A percentile compares a stretch with the other conserved stretches of the same genome.
These are phyloP conservation scores for Rhodotorula sp. DNA, from an alignment of 1,284 basidiomycete genomes.

Conservation along the genomic window DNA sequence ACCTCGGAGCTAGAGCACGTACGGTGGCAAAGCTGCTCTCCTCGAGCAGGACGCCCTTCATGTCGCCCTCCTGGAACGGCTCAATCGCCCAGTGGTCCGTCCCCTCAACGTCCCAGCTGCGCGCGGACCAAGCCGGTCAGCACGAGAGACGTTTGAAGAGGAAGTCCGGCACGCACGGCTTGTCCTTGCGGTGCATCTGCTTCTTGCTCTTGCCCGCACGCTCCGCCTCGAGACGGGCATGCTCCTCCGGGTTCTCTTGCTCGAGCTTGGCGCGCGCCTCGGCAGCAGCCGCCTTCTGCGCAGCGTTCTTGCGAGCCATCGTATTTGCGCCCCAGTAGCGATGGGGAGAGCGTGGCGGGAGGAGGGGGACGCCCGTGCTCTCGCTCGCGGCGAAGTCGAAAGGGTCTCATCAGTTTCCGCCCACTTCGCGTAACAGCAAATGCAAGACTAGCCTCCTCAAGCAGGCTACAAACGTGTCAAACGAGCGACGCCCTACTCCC, in stretches of 20 bases:
- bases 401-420: neutral
- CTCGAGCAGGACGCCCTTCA: conserved; percentile 85
- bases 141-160: neutral
- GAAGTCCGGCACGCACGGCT: conserved; percentile 65
- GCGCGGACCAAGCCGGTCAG: neutral
- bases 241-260: conserved; percentile 25
- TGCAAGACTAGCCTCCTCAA: neutral
- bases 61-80: conserved; percentile 61
- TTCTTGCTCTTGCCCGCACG: conserved; percentile 57
- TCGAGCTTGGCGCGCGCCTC: conserved; percentile 23
- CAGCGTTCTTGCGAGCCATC: conserved; percentile 43
- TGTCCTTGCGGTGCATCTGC: conserved; percentile 85
- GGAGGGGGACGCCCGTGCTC: neutral
- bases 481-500: neutral
- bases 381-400: neutral
- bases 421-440: neutral
- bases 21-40: conserved; percentile 93
- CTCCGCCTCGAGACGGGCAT: conserved; percentile 14
- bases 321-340: neutral
- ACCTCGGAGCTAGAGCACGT: neutral
- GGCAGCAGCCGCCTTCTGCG: conserved; percentile 33
- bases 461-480: neutral
- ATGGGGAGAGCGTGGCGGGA: neutral
- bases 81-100: conserved; percentile 82
- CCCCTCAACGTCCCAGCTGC: conserved; percentile 98